A percentile compares a stretch with the other conserved stretches of the same genome.
These are phyloP conservation scores for Aspergillus ostianus DNA, from an alignment of 495 filamentous ascomycete species.

Conservation along the genomic window DNA sequence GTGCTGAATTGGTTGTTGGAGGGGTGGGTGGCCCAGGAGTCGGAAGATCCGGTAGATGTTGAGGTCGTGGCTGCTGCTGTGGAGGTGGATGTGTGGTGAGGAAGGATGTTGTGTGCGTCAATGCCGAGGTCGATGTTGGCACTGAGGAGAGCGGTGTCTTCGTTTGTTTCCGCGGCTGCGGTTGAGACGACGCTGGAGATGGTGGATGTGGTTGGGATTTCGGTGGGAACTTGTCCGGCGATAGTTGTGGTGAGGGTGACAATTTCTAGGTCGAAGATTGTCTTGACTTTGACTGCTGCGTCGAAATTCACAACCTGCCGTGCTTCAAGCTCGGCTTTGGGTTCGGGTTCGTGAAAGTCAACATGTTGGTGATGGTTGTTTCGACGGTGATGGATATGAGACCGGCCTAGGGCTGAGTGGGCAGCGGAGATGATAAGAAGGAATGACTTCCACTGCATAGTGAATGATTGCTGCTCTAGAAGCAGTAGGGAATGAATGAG, in stretches of 20 bases:
- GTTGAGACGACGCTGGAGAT: constrained; percentile 10
- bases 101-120: neutral
- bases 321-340: constrained; percentile 13
- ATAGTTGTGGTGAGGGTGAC: constrained; percentile 31
- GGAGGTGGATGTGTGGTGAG: neutral
- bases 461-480: constrained; percentile 4
- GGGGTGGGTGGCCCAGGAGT: constrained; percentile 30
- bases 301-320: constrained; percentile 3
- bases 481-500: neutral
- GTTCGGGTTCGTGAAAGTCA: constrained; percentile 13
- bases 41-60: constrained; percentile 6
- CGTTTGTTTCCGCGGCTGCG: neutral
- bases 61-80: neutral
- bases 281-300: constrained; percentile 9
- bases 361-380: constrained; percentile 16
- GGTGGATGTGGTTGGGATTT: constrained; percentile 14
- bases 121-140: constrained; percentile 6
- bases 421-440: constrained; percentile 22
- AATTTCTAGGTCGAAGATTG: constrained; percentile 20
- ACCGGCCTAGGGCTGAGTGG: constrained; percentile 24
- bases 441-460: constrained; percentile 31
- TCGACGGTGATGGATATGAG: constrained; percentile 23
- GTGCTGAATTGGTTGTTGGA: constrained; percentile 21
- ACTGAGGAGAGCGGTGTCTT: constrained; percentile 1
- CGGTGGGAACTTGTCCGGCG: constrained; percentile 14